A percentile compares a stretch with the other conserved stretches of the same genome.
These are phyloP conservation scores for Starmerella geochares DNA, from an alignment of 805 yeast genomes.

Conservation along the genomic window DNA sequence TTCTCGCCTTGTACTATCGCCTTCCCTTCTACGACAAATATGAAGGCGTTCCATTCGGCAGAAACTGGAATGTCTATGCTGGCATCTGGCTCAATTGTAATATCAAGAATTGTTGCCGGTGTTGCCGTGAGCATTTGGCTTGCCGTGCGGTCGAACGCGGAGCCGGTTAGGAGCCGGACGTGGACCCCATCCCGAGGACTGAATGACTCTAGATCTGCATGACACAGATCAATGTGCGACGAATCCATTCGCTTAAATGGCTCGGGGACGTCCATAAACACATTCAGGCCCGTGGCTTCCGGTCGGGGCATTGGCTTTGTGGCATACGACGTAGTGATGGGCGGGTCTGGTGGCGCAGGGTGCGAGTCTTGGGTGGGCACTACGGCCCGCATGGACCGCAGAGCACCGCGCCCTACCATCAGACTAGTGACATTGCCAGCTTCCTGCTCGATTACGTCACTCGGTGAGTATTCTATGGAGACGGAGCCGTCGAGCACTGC, in stretches of 20 bases:
- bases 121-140: conserved; percentile 21
- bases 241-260: conserved; percentile 22
- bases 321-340: background rate
- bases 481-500: conserved; percentile 17
- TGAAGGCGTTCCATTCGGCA: conserved; percentile 29
- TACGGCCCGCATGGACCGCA: conserved; percentile 13
- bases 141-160: conserved; percentile 19
- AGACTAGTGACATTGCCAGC: conserved; percentile 23
- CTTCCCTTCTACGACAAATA: conserved; percentile 27
- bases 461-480: conserved; percentile 20
- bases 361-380: background rate
- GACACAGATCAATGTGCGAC: conserved; percentile 18
- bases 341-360: background rate
- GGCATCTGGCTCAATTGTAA: conserved; percentile 17
- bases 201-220: conserved; percentile 9
- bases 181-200: conserved; percentile 14
- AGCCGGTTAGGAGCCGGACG: conserved; percentile 19
- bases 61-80: conserved; percentile 20
- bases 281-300: conserved; percentile 16
- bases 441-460: conserved; percentile 18
- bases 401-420: conserved; percentile 25
- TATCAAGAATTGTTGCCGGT: conserved; percentile 19
- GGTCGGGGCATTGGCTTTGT: background rate
- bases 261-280: conserved; percentile 24
- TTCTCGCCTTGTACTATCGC: conserved; percentile 16